Evolutionary conservation across 2,329 filamentous ascomycete genomes (phyloP), one percentile per base, ranked within the genome.

Genomic region (Aspergillus pseudotamarii): DNA sequence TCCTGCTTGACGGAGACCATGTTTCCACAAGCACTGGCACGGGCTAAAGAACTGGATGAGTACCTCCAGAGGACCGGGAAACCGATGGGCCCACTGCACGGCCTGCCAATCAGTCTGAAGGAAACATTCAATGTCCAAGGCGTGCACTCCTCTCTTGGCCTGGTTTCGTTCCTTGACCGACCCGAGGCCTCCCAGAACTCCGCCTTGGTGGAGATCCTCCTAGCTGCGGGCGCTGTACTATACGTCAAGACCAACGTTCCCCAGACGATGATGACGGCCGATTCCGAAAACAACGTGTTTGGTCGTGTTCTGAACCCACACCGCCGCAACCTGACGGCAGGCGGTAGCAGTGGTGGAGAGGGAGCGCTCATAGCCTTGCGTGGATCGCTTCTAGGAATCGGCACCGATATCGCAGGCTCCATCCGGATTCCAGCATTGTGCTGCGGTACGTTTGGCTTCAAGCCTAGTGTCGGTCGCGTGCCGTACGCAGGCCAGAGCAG

Each of bases 221-320:
- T 85, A 2, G 78, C 80, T 10, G 80, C 86, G 0, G 90, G 90
- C 0, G 89, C 89, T 0, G 82, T 92, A 0, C 76, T 88, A 6
- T 89, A 90, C 64, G 84, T 86, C 65, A 91, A 91, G 76, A 91
- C 89, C 0, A 91, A 90, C 67, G 80, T 91, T 2, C 88, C 89
- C 1, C 85, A 87, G 64, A 85, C 84, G 0, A 68, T 75, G 68
- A 72, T 73, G 71, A 89, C 72, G 79, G 81, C 12, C 76, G 86
- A 73, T 32, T 73, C 72, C 1, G 68, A 73, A 32, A 89, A 88
- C 70, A 84, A 88, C 66, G 69, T 89, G 6, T 87, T 87, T 59
- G 88, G 88, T 1, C 82, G 85, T 19, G 86, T 85, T 0, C 76
- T 89, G 1, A 91, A 90, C 68, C 89, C 90, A 0, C 78, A 84